Evolutionary conservation across 2,329 filamentous ascomycete species (phyloP).

Genomic region (Pestalotiopsis fici): DNA sequence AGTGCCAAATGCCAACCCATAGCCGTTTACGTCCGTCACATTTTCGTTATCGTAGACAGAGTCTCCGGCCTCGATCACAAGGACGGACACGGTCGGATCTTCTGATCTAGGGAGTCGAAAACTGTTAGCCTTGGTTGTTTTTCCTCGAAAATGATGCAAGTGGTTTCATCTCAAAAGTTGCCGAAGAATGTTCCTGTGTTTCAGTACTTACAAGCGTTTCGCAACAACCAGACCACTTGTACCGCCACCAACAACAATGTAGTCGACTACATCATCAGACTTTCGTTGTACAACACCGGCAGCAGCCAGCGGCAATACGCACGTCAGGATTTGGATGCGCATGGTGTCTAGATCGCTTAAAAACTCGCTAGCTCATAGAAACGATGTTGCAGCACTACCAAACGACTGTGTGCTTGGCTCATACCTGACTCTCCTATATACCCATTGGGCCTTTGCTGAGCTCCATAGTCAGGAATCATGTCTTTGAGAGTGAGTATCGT

Average conservation of each 20-base stretch:
- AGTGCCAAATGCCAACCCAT: slow-evolving; percentile 4
- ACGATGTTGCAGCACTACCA: not conserved
- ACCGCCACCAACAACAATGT: slow-evolving; percentile 10
- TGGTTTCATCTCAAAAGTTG: no score
- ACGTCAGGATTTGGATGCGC: not conserved
- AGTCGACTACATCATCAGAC: not conserved
- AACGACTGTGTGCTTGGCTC: not conserved
- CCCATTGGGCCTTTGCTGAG: not conserved
- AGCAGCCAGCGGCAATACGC: not conserved
- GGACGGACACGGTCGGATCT: slow-evolving; percentile 3
- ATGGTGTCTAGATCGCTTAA: not conserved
- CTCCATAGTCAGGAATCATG: not conserved
- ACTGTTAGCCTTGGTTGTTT: no score
- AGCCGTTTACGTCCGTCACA: slow-evolving; percentile 8
- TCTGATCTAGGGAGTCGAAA: not conserved
- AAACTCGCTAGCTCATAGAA: not conserved
- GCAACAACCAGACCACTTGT: slow-evolving; percentile 10
- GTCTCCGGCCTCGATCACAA: slow-evolving; percentile 10
- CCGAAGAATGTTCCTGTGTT: no score
- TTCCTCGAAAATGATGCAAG: no score
- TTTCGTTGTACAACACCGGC: not conserved
- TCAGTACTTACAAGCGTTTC: slow-evolving; percentile 3
- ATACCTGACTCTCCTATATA: not conserved
- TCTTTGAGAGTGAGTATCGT: not conserved
- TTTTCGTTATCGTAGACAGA: slow-evolving; percentile 9